Conservation (phyloP, 2,329 filamentous ascomycete species). For the Talaromyces sp. region DNA sequence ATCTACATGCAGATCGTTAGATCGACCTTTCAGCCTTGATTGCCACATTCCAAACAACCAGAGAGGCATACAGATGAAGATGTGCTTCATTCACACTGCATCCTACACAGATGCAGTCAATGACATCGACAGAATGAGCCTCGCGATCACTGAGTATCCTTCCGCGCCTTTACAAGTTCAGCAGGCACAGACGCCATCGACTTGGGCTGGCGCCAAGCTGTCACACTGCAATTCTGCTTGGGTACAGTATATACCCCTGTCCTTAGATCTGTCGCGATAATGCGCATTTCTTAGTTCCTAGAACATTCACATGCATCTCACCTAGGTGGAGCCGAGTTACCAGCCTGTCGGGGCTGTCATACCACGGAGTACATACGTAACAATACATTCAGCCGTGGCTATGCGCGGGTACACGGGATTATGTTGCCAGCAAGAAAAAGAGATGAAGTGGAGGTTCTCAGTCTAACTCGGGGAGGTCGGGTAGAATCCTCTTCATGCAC, state of each 20-base stretch:
- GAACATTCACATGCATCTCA: neutral
- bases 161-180: too few species aligned
- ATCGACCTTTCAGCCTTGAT: neutral
- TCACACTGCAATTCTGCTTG: neutral
- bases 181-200: too few species aligned
- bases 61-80: neutral
- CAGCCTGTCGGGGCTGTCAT: neutral
- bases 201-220: neutral
- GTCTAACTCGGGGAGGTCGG: neutral
- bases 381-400: neutral
- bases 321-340: neutral
- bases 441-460: neutral
- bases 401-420: neutral
- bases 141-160: too few species aligned
- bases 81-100: neutral
- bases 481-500: neutral
- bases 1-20: neutral
- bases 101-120: too few species aligned
- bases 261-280: neutral
- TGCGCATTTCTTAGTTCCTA: neutral
- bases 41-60: neutral
- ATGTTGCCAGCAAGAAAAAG: neutral
- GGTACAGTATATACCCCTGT: neutral
- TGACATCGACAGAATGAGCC: too few species aligned
- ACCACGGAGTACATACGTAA: neutral